A percentile compares a stretch with the other conserved stretches of the same genome.
Conservation (phyloP, 1,139 yeast species). For the Nematodospora anomalae region DNA sequence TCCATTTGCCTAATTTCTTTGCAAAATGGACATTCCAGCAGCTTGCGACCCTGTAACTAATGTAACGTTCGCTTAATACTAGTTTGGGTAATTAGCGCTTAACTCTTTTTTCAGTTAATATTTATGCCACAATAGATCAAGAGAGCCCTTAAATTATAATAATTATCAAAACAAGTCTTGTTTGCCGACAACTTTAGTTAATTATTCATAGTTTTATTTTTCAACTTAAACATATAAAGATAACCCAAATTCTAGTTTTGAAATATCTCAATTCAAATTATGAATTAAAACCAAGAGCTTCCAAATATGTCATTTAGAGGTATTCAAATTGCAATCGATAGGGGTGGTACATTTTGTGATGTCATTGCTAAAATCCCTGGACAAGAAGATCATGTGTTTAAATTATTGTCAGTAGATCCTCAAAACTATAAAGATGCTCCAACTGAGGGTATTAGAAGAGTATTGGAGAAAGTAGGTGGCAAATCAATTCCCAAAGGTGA, state of each 20-base stretch:
- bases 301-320: constrained; percentile 14
- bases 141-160: too few relatives aligned
- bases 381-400: constrained; percentile 45
- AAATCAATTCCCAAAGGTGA: constrained; percentile 44
- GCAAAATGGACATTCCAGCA: too few relatives aligned
- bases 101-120: neutral
- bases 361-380: constrained; percentile 56
- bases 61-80: neutral
- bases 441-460: constrained; percentile 81
- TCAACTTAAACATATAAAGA: too few relatives aligned
- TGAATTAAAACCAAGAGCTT: too few relatives aligned
- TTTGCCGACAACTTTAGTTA: too few relatives aligned
- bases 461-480: constrained; percentile 60
- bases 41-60: too few relatives aligned
- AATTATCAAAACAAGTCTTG: too few relatives aligned
- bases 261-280: too few relatives aligned
- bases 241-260: too few relatives aligned
- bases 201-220: too few relatives aligned
- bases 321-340: constrained; percentile 40
- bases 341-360: constrained; percentile 92
- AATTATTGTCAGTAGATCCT: constrained; percentile 84
- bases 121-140: neutral
- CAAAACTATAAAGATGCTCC: constrained; percentile 86
- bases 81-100: neutral
- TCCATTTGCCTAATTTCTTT: too few relatives aligned